Evolutionary conservation across 306 rosid genomes (phyloP).

Genomic region (Mimosa bimucronata): DNA sequence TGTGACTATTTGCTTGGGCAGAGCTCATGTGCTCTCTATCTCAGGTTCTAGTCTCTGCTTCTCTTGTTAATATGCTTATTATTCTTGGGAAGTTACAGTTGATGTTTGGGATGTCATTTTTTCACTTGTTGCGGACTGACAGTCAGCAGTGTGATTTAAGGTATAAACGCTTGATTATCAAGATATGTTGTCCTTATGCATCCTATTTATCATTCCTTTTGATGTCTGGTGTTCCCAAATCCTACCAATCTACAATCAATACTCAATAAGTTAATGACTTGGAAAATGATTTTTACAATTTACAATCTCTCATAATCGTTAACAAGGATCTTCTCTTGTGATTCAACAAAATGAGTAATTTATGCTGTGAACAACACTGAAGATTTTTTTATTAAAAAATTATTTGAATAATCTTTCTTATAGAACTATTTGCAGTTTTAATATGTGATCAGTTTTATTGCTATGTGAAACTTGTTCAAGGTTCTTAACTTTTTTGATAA

Average conservation of each 20-base stretch:
- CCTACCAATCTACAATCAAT: background rate
- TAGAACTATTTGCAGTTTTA: background rate
- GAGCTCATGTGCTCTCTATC: slow-evolving; percentile 88
- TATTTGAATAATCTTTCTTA: slow-evolving; percentile 1
- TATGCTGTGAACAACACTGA: background rate
- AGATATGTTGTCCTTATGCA: background rate
- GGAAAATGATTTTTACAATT: background rate
- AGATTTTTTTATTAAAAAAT: background rate
- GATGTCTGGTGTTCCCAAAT: background rate
- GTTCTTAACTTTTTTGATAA: background rate
- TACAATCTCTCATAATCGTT: background rate
- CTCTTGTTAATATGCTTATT: slow-evolving; percentile 9
- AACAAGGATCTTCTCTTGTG: background rate
- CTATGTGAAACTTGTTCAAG: slow-evolving; percentile 28
- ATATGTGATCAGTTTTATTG: slow-evolving; percentile 2
- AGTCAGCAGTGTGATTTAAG: background rate
- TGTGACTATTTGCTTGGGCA: slow-evolving; percentile 94
- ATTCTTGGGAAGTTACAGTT: slow-evolving; percentile 19
- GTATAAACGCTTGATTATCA: background rate
- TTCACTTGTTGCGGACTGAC: slow-evolving; percentile 5
- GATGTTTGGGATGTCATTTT: background rate
- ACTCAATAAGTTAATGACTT: too few species aligned
- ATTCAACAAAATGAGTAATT: background rate
- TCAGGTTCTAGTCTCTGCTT: slow-evolving; percentile 61
- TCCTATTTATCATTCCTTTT: background rate